Evolutionary conservation across 1,284 basidiomycete species (phyloP).

Genomic region (Malassezia psittaci): DNA sequence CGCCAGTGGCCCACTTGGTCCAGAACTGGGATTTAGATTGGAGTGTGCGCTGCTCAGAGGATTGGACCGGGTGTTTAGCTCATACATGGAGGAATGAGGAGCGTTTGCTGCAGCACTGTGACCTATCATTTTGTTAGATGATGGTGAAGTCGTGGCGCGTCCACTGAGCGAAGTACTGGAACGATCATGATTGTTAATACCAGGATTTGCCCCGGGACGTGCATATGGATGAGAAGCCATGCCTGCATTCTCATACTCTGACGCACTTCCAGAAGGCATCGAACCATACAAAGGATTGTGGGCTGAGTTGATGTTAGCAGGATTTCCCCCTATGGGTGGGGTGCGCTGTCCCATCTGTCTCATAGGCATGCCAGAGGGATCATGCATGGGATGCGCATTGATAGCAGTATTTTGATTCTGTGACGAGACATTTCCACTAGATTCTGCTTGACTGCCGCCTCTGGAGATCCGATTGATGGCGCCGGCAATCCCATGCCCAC

Average conservation of each 20-base stretch:
- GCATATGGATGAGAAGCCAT: neutral
- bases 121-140: neutral
- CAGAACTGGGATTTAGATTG: slow-evolving; percentile 5
- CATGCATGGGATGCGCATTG: neutral
- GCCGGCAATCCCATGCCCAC: slow-evolving; percentile 40
- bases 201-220: neutral
- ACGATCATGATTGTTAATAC: neutral
- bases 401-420: neutral
- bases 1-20: slow-evolving; percentile 14
- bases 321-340: neutral
- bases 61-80: neutral
- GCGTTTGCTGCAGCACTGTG: slow-evolving; percentile 15
- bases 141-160: neutral
- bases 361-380: neutral
- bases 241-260: neutral
- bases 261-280: neutral
- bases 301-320: neutral
- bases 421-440: neutral
- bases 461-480: slow-evolving; percentile 41
- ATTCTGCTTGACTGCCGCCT: neutral
- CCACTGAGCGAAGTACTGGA: neutral
- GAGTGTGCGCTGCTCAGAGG: slow-evolving; percentile 5
- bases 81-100: neutral
- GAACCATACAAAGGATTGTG: slow-evolving; percentile 1
- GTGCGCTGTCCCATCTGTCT: neutral